Conservation (phyloP, 306 rosid genomes). For the Cajanus cajan region DNA sequence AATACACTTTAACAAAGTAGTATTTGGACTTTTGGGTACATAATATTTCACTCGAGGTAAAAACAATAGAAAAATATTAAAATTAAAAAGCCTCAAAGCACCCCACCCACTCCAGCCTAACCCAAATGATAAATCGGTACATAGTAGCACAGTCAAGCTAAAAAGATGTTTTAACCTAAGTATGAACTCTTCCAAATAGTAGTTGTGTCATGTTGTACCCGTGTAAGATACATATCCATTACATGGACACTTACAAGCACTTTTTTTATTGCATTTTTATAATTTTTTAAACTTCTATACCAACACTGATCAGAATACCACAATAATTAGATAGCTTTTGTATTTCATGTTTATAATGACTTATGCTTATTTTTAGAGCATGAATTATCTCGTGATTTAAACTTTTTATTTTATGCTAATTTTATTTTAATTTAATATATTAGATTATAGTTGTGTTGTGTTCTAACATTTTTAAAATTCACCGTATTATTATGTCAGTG, state of each 20-base stretch:
- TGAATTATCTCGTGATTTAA: neutral
- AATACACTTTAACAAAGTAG: neutral
- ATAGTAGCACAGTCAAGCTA: constrained; percentile 9
- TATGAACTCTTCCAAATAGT: neutral
- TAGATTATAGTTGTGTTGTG: neutral
- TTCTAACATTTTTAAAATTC: neutral
- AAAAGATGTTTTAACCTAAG: constrained; percentile 9
- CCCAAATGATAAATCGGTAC: neutral
- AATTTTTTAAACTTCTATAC: neutral
- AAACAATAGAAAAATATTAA: neutral
- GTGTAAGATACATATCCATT: neutral
- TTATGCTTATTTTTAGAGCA: neutral
- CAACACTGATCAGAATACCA: neutral
- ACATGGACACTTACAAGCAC: neutral
- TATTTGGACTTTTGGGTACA: neutral
- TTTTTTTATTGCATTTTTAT: neutral
- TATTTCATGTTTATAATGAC: neutral
- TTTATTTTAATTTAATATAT: neutral
- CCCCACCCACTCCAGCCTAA: neutral
- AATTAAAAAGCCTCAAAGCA: neutral
- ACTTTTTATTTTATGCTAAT: neutral
- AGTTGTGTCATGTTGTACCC: neutral
- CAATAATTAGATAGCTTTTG: neutral
- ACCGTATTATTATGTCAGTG: neutral
- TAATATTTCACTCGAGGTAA: neutral